Conservation (phyloP, 495 filamentous ascomycete genomes). For the Baudoinia panamericana region DNA sequence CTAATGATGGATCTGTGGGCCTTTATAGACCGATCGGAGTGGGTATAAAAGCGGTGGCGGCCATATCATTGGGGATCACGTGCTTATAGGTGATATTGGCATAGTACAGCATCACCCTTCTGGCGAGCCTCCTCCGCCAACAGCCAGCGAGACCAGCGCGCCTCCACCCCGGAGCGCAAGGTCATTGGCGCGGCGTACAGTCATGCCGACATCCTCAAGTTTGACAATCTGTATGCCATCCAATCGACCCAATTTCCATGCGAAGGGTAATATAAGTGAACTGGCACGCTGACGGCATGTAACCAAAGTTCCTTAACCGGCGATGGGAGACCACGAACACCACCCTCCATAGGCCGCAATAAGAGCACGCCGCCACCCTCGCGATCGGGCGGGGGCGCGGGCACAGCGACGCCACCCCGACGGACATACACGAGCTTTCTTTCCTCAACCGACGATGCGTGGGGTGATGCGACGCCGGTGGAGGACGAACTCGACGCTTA, state of each 20-base stretch:
- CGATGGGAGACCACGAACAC: slow-evolving; percentile 47
- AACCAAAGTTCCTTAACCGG: slow-evolving; percentile 39
- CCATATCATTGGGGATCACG: slow-evolving; percentile 6
- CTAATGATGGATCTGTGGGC: slow-evolving; percentile 16
- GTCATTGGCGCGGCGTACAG: slow-evolving; percentile 96
- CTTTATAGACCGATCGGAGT: slow-evolving; percentile 40
- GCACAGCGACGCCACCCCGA: slow-evolving; percentile 41
- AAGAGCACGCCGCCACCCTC: slow-evolving; percentile 38
- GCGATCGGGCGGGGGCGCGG: slow-evolving; percentile 25
- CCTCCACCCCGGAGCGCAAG: slow-evolving; percentile 37
- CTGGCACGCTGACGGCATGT: slow-evolving; percentile 5
- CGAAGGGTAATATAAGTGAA: too few relatives aligned
- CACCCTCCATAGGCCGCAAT: slow-evolving; percentile 36
- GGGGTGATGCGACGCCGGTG: slow-evolving; percentile 57
- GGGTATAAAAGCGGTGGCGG: slow-evolving; percentile 1
- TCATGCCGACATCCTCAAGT: slow-evolving; percentile 84
- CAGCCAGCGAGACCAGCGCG: slow-evolving; percentile 15
- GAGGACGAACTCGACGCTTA: slow-evolving; percentile 45
- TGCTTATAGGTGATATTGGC: slow-evolving; percentile 18
- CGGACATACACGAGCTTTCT: slow-evolving; percentile 65
- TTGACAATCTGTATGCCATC: slow-evolving; percentile 52
- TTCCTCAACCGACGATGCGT: slow-evolving; percentile 60
- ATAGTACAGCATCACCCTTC: slow-evolving; percentile 72
- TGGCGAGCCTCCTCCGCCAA: slow-evolving; percentile 54
- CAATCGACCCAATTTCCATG: neutral